Evolutionary conservation across 1,284 basidiomycete species (phyloP), one percentile per base, ranked within the genome.

Genomic region (Boletus semigastroideus): DNA sequence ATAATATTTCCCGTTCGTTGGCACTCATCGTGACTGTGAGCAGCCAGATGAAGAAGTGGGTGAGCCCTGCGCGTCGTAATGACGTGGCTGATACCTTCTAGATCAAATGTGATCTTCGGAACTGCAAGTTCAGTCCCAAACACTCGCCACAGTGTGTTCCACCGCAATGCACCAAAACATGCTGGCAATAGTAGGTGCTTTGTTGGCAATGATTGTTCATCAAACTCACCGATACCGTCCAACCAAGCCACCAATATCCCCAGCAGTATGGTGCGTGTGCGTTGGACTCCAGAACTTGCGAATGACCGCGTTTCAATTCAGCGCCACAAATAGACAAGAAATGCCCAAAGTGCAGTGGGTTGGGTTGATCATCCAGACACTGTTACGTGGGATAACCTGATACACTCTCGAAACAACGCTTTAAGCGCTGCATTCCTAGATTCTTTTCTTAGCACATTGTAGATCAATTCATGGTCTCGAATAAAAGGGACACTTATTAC

Each of bases 181-280:
- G 86, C 65, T 87, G 84, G 83, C 86, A 88, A 67, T 86, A 86
- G 85, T 87, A 65, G 69, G 85, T 72, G 9, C 20, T 42, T 34
- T 28, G 20, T 31, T 42, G n/a, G 14, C 22, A 4, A 28, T 37
- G 17, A 17, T 41, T 17, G 14, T 34, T 36, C 30, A 25, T 27
- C 8, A 12, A 37, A 48, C 52, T 67, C 40, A 69, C 46, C 38
- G 4, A 37, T 31, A 34, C 30, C 13, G 22, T 44, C 45, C 54
- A 46, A 54, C 48, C 48, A 56, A 87, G 85, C 61, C 85, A 73
- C 44, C 80, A 85, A 60, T 85, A 74, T 58, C 86, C 86, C 37
- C 81, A 87, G 58, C 83, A 84, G 63, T 87, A 86, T 64, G 76
- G 79, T 82, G 53, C 42, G 68, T 59, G 42, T 52, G 39, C 48